Conservation (phyloP, 768 basidiomycete genomes). For the Xerocomellus dryophilus region DNA sequence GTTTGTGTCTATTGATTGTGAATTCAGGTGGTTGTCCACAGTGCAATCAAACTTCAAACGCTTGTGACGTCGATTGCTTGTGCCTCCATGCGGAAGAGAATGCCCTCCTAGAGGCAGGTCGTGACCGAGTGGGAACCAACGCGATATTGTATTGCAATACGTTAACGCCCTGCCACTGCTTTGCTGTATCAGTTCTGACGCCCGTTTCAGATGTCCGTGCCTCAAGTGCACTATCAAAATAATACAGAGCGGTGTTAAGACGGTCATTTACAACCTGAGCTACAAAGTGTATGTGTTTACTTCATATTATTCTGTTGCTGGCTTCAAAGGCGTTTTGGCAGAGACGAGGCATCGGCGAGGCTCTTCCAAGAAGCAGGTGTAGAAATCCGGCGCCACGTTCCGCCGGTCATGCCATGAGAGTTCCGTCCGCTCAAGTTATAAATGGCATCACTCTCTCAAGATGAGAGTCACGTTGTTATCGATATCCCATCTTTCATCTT, state of each 20-base stretch:
- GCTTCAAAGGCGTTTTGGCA: slow-evolving; percentile 28
- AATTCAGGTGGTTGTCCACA: slow-evolving; percentile 84
- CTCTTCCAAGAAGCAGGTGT: slow-evolving; percentile 82
- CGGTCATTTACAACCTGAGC: slow-evolving; percentile 90
- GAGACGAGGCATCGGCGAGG: slow-evolving; percentile 77
- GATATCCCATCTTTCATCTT: slow-evolving; percentile 63
- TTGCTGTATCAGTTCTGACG: not conserved
- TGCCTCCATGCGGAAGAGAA: slow-evolving; percentile 99
- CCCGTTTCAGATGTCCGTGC: slow-evolving; percentile 80
- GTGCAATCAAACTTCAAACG: slow-evolving; percentile 60
- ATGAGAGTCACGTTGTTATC: slow-evolving; percentile 35
- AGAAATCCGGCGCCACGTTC: slow-evolving; percentile 68
- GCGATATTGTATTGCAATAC: slow-evolving; percentile 98
- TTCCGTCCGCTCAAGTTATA: not conserved
- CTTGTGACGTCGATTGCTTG: slow-evolving; percentile 70
- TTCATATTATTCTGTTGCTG: not conserved
- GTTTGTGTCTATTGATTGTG: slow-evolving; percentile 43
- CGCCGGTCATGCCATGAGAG: slow-evolving; percentile 32
- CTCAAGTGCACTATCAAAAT: slow-evolving; percentile 97
- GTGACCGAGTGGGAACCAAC: slow-evolving; percentile 79
- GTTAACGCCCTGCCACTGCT: slow-evolving; percentile 44
- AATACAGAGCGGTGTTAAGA: slow-evolving; percentile 88
- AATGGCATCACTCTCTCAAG: slow-evolving; percentile 27
- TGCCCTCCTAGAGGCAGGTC: slow-evolving; percentile 88
- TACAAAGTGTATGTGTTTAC: slow-evolving; percentile 81